Percentiles rank a stretch among this genome's conserved stretches.
Conservation (phyloP, 163 green algal species). For the Dunaliella salina region DNA sequence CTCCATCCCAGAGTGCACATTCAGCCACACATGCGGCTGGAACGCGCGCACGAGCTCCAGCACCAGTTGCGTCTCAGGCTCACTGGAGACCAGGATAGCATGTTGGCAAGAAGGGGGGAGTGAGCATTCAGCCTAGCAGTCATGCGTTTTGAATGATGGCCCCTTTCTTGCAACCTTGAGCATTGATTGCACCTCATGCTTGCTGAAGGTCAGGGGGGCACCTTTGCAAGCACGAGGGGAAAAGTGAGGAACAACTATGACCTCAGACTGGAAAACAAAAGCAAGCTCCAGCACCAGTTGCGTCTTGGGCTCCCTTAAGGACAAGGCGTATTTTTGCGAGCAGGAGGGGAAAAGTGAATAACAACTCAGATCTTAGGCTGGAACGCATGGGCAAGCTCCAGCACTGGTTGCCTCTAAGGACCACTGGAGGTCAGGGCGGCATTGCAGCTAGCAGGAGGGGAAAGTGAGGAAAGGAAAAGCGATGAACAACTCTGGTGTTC, state of each 20-base stretch:
- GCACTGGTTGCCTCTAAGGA: conserved; percentile 9
- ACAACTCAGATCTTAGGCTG: too few relatives aligned
- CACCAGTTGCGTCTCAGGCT: conserved; percentile 84
- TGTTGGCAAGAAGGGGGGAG: background rate
- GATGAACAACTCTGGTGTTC: too few relatives aligned
- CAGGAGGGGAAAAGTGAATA: background rate
- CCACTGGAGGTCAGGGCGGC: conserved; percentile 91
- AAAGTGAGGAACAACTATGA: conserved; percentile 11
- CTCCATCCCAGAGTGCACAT: conserved; percentile 94
- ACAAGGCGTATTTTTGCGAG: background rate
- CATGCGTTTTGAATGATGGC: too few relatives aligned
- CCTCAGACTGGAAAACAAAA: conserved; percentile 67
- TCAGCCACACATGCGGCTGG: conserved; percentile 87
- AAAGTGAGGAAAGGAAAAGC: too few relatives aligned
- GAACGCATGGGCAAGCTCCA: too few relatives aligned
- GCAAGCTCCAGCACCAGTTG: conserved; percentile 63
- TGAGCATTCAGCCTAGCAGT: too few relatives aligned
- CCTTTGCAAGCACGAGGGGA: conserved; percentile 71
- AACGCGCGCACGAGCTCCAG: conserved; percentile 56
- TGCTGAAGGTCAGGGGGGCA: conserved; percentile 90
- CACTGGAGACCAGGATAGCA: conserved; percentile 42
- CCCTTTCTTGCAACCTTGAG: too few relatives aligned
- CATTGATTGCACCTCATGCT: conserved; percentile 16
- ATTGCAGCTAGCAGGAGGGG: conserved; percentile 72
- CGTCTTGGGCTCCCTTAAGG: conserved; percentile 81